Evolutionary conservation across 768 basidiomycete genomes (phyloP), one percentile per base, ranked within the genome.

Genomic region (Chlorophyllum brunneum): DNA sequence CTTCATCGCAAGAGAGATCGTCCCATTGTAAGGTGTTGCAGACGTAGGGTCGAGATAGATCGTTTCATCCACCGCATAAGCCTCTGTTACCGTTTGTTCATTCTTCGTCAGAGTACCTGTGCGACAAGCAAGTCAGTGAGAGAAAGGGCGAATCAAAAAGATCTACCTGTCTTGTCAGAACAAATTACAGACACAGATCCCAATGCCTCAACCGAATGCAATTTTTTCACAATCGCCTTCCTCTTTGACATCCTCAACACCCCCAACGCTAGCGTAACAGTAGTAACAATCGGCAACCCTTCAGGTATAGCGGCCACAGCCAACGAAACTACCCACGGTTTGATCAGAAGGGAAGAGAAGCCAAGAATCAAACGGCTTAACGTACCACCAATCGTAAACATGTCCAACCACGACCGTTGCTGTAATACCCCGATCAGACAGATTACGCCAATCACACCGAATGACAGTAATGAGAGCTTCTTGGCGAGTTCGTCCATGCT

Each of bases 231-330:
- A 54, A 98, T 98, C 0, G 95, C 95, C 55, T 93, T 95, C 20
- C 92, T 82, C 59, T 89, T 91, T 0, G 92, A 83, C 95, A 98
- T 98, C 8, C 95, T 72, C 58, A 97, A 67, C 2, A 98, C 95
- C 37, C 95, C 95, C 23, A 98, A 77, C 1, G 95, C 95, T 33
- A 98, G 82, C 3, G 95, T 98, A 20, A 98, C 95, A 0, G 95
- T 98, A 0, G 95, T 98, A 22, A 98, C 95, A 53, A 98, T 97
- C 0, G 95, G 95, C 13, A 98, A 70, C 11, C 95, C 95, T 71
- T 98, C 95, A 0, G 95, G 95, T 56, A 98, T 98, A 38, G 95
- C 95, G 50, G 95, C 95, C n/a, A 98, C 95, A 26, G 95, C 95
- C 55, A 98, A 80, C 1, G 95, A 98, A 2, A 98, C 95, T 97